Evolutionary conservation across 345 rosid genomes (phyloP), one percentile per base, ranked within the genome.

Genomic region (Salix koriyanagi): DNA sequence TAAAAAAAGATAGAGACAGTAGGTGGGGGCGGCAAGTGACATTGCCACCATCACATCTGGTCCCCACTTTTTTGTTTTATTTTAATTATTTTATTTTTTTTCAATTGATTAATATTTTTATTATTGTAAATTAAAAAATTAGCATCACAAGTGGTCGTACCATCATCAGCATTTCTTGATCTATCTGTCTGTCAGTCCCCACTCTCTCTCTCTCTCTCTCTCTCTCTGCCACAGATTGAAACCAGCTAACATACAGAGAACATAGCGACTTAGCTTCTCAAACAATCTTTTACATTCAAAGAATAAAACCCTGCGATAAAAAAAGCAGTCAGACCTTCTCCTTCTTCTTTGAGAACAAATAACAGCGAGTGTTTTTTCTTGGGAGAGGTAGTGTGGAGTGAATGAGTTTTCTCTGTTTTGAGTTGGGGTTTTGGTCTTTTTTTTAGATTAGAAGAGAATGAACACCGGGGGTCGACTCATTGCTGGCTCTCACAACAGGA

Each of bases 401-500:
- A 23, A 23, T n/a, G 52, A 36, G 64, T 34, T 30, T 44, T 60
- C 56, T 48, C 48, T 12, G 69, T 70, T 39, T 21, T 69, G 72
- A 71, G 69, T 41, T 76, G 69, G 65, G 48, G 58, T 7, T 26
- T 19, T 6, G 30, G 21, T 25, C 23, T 61, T 25, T 52, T 75
- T 66, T 75, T 0, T 1, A 58, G 26, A 58, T 4, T 0, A n/a
- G 26, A 58, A 58, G 26, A 58, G n/a, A 1, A 94, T 94, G 97
- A 88, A 90, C 82, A 94, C 98, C 62, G 90, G 97, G 8, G 98
- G 98, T 65, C 86, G 97, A 39, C 97, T 94, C 77, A 73, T 94
- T 85, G 98, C 97, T 79, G 97, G 98, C 8, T 94, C 98, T 78
- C 97, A 94, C 79, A 92, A 94, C 79, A 83, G 98, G 81, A 94